Base-by-base conservation (phyloP, 768 basidiomycete species). In the Leccinum truebloodii region DNA sequence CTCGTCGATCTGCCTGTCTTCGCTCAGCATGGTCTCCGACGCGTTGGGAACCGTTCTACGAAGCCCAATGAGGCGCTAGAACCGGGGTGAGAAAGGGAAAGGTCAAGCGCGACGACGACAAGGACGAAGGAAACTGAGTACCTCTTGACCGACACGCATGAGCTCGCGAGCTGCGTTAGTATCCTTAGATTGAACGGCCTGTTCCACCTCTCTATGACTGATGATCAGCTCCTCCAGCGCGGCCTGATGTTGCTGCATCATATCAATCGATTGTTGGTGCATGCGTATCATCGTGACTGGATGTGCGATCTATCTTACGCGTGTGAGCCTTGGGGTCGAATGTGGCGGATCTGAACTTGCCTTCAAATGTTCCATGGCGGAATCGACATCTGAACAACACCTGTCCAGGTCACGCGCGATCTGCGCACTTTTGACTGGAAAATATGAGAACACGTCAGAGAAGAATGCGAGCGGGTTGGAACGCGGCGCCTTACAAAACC, bases 141-240 rank as follows among this genome's bases (percentile, higher is more conserved):
- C 83, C 67, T 73, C 72, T 73, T 87, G 86, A 10, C 84, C 84
- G 24, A 75, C 70, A 52, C 75, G 75, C 86, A 86, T 86, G 39
- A 86, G 72, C 6, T 73, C 69, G 57, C 78, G 68, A 9, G 80
- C 85, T 18, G 68, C 78, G 50, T 68, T 73, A 28, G 28, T 8
- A 28, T 78, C 75, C 3, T 80, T 81, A 44, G 76, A 73, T 44
- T 78, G 74, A 24, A 73, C 70, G 3, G 82, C 75, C n/a, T 73
- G 69, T 39, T 69, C 66, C 16, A 79, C 69, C 55, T 80, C 78
- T 55, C 69, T 71, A 8, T 71, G 72, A 41, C 64, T 77, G 5
- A 75, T 78, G 16, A 82, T 56, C 10, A 80, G 67, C 39, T 80
- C 79, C 14, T 69, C 66, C 57, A 79, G 52, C 51, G 76, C 71